phyloP scores from a whole-genome alignment of 2,329 filamentous ascomycete genomes.

The Tolypocladium guangdongense region DNA sequence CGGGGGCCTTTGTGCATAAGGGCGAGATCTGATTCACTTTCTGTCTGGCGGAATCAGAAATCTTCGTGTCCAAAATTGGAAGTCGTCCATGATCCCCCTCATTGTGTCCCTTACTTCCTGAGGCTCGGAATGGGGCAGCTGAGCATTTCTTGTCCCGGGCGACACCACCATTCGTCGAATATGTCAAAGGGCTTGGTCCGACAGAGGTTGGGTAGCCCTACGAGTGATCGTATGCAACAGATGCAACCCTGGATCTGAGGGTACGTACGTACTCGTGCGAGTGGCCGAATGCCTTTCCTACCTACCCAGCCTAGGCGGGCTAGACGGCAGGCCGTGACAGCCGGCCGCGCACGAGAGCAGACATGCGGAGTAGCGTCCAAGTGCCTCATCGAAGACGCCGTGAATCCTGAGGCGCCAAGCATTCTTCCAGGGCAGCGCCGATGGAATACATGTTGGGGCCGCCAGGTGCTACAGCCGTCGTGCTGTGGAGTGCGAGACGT shows the following conservation, averaged over 20 bases:
- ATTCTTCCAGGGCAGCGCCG: background rate
- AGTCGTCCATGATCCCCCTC: conserved; percentile 1
- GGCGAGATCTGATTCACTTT: conserved; percentile 13
- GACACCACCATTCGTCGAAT: background rate
- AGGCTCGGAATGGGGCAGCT: background rate
- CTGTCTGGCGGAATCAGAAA: conserved; percentile 13
- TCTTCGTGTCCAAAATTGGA: conserved; percentile 23
- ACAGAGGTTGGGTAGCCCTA: background rate
- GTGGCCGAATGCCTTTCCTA: background rate
- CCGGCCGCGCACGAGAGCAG: no score
- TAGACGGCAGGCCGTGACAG: no score
- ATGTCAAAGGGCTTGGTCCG: background rate
- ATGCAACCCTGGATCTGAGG: background rate
- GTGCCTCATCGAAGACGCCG: background rate
- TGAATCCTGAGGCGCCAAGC: background rate
- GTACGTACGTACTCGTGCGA: background rate
- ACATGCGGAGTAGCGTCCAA: background rate
- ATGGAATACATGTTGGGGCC: background rate
- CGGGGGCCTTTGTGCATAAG: background rate
- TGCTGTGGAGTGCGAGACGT: background rate
- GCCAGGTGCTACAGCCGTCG: background rate
- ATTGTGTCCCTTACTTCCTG: background rate
- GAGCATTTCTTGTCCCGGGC: background rate
- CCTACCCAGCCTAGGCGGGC: background rate
- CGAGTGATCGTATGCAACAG: background rate